Evolutionary conservation across 2,329 filamentous ascomycete species (phyloP), one percentile per base, ranked within the genome.

Genomic region (Coniochaeta prunicola): DNA sequence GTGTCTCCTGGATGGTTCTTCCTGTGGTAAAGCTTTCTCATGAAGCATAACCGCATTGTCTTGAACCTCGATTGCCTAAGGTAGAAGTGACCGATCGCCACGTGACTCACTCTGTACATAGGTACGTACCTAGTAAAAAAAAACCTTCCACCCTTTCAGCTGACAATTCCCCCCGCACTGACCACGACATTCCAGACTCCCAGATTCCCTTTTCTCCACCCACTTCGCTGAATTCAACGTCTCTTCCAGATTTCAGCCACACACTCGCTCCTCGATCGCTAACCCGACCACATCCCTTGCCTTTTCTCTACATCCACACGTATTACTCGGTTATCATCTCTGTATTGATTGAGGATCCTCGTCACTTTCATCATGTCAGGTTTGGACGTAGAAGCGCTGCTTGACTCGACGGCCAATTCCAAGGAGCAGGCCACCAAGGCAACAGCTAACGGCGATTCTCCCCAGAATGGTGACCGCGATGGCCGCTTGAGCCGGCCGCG

Each of bases 311-410:
- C n/a, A 45, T 21, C 13, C 10, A 17, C 17, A 40, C 5, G 12
- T 34, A 12, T 17, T n/a, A 40, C 36, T 40, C 36, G 7, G 5
- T 5, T n/a, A 50, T 2, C 3, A 15, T 50, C 45, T 26, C 45
- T 30, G 26, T 48, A 10, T 28, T 26, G 42, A 26, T 48, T 12
- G 19, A 48, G 19, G 7, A 26, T 28, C 3, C 12, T n/a, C 26
- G 17, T 15, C 24, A 26, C 30, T 4, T 36, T 55, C 15, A 68
- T 62, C 59, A 88, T 88, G 86, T 86, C 86, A 71, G 81, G 81
- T 73, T 78, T 88, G 66, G 91, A 96, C 71, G 91, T 97, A 67
- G 92, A 97, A 80, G 91, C 91, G 65, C 83, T 97, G 64, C 86
- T 97, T 66, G 92, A 96, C 75, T 90, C 89, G 57, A 91, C 90